Evolutionary conservation across 2,329 filamentous ascomycete genomes (phyloP).

Genomic region (Rhinocladiella mackenziei): DNA sequence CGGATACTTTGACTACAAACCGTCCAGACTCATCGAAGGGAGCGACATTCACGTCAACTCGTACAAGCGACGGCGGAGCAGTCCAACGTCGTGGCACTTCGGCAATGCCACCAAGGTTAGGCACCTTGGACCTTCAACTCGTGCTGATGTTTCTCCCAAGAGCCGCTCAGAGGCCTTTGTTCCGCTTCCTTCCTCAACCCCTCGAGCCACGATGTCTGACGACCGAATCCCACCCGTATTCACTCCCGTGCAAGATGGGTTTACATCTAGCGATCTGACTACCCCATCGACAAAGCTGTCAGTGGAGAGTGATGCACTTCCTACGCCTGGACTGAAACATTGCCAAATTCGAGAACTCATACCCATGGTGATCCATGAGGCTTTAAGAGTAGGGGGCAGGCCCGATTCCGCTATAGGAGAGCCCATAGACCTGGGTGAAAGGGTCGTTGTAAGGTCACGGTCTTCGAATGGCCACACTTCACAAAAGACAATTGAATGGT

Average conservation of each 20-base stretch:
- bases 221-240: constrained; percentile 14
- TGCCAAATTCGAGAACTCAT: constrained; percentile 46
- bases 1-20: constrained; percentile 35
- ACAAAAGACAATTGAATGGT: constrained; percentile 46
- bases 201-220: constrained; percentile 9
- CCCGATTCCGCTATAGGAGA: constrained; percentile 46
- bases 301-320: constrained; percentile 26
- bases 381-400: constrained; percentile 45
- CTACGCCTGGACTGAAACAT: constrained; percentile 39
- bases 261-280: constrained; percentile 14
- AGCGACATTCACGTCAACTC: constrained; percentile 43
- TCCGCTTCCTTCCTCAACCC: constrained; percentile 19
- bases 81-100: constrained; percentile 36
- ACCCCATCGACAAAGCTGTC: constrained; percentile 19
- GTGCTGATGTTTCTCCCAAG: constrained; percentile 36
- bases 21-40: constrained; percentile 42
- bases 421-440: constrained; percentile 43
- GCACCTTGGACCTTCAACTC: constrained; percentile 36
- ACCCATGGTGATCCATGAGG: constrained; percentile 46
- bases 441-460: constrained; percentile 43
- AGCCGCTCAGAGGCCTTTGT: constrained; percentile 4
- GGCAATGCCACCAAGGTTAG: constrained; percentile 38
- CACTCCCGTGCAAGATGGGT: constrained; percentile 15
- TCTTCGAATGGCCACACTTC: constrained; percentile 44
- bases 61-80: constrained; percentile 45